phyloP scores from a whole-genome alignment of 2,329 filamentous ascomycete genomes.

The Tolypocladium amazonense region DNA sequence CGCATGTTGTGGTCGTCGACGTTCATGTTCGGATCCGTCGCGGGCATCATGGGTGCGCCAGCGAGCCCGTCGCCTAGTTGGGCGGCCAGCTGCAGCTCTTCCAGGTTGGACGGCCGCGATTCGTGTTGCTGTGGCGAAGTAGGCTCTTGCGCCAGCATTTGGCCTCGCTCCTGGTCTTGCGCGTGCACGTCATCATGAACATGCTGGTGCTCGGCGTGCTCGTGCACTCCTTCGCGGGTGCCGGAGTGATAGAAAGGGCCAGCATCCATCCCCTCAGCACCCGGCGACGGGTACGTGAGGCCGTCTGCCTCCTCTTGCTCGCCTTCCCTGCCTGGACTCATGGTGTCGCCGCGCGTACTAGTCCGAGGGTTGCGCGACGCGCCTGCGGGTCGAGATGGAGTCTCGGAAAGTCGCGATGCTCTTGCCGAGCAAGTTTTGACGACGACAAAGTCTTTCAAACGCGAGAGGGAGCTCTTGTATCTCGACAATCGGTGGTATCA shows the following conservation, averaged over 20 bases:
- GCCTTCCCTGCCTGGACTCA: conserved; percentile 23
- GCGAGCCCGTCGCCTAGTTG: conserved; percentile 46
- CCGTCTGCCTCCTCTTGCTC: conserved; percentile 23
- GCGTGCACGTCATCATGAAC: conserved; percentile 16
- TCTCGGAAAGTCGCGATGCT: background rate
- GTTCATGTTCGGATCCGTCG: conserved; percentile 32
- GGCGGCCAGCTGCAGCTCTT: conserved; percentile 48
- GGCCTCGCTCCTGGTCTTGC: conserved; percentile 19
- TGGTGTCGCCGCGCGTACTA: conserved; percentile 5
- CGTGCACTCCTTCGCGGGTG: conserved; percentile 19
- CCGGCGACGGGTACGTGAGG: conserved; percentile 35
- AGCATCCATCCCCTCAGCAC: conserved; percentile 30
- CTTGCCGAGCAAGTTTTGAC: background rate
- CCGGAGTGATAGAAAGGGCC: conserved; percentile 33
- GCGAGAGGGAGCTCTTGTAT: background rate
- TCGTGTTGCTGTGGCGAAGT: conserved; percentile 30
- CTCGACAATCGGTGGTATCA: background rate
- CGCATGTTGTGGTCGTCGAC: conserved; percentile 32
- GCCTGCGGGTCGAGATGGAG: background rate
- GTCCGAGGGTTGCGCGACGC: background rate
- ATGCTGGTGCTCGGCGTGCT: conserved; percentile 20
- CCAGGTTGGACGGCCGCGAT: conserved; percentile 33
- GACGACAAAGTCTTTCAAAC: background rate
- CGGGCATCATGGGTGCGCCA: conserved; percentile 34
- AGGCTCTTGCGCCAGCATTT: conserved; percentile 20